Base-by-base conservation (phyloP, 352 stramenopile genomes). In the Phytophthora ramorum region DNA sequence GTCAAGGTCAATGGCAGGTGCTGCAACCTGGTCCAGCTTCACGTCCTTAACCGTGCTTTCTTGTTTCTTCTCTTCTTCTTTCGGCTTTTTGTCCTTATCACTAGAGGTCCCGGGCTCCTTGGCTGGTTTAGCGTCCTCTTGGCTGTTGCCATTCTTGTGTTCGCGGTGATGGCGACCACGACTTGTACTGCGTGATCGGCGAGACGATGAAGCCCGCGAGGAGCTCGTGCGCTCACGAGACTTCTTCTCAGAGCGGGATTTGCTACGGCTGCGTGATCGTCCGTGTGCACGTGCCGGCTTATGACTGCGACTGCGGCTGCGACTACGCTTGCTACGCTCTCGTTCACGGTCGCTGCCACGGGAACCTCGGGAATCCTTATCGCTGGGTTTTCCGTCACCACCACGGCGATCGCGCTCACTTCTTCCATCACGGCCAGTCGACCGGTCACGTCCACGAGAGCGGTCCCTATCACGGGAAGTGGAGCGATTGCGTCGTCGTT, bases 1-100 rank as follows among this genome's bases (percentile, higher is more conserved):
- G 63, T 92, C 87, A 57, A 95, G 75, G 57, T 95, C 87, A 64
- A 95, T 95, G 3, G 87, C 87, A 51, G 87, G 87, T 19, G 87
- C 87, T 22, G 85, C 84, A 17, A 95, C 76, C 41, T 92, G 76
- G 44, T 95, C 82, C 43, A 89, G 58, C 66, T 93, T 91, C 12
- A 92, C 85, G 32, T 95, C 85, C 52, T 91, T 85, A 32, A 78
- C 72, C 24, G 61, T 85, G 50, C 54, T 81, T 63, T 76, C 61
- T 59, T 75, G 71, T 48, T 81, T 71, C 45, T 72, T 74, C 13
- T 64, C 19, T 43, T 71, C 60, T 63, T 70, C 66, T 61, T 81
- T 76, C 34, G 69, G 48, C 45, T 67, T 66, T 44, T 66, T 71
- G 38, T 63, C 34, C 51, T 83, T 83, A 35, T 72, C 63, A 65